phyloP scores from a whole-genome alignment of 305 asterid species.

The Fraxinus baroniana region DNA sequence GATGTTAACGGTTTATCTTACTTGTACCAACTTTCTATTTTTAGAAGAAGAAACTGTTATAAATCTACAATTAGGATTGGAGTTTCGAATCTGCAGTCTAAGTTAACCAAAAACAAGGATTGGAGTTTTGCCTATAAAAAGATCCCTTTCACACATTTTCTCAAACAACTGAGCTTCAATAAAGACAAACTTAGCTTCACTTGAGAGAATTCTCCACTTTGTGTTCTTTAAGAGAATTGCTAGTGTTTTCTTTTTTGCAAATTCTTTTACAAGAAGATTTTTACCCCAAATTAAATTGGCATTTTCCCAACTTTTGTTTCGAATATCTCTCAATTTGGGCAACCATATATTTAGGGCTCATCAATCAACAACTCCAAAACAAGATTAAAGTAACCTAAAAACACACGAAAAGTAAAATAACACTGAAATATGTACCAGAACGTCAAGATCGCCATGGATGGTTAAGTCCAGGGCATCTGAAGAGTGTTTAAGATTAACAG shows the following conservation, averaged over 20 bases:
- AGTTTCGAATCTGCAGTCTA: not conserved
- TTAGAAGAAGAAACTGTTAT: not conserved
- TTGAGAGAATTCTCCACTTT: not conserved
- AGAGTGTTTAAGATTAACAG: conserved; percentile 50
- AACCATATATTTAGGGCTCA: not conserved
- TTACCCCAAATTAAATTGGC: not conserved
- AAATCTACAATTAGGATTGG: not conserved
- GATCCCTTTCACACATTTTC: not conserved
- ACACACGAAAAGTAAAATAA: not conserved
- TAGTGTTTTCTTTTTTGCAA: not conserved
- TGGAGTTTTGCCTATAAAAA: not conserved
- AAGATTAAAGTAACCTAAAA: not conserved
- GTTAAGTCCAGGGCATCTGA: conserved; percentile 47
- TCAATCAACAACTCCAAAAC: not conserved
- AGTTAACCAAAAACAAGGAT: not conserved
- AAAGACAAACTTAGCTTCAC: not conserved
- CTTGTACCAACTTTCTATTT: not conserved
- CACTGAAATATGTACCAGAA: conserved; percentile 52
- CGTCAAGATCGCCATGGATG: conserved; percentile 66
- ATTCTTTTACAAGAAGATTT: not conserved
- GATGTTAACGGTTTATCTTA: not conserved
- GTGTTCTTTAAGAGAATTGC: not conserved
- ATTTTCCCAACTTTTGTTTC: not conserved
- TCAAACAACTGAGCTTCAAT: not conserved
- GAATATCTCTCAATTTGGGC: not conserved